Base-by-base conservation (phyloP, 2,329 filamentous ascomycete species). In the Calonectria hawksworthii region DNA sequence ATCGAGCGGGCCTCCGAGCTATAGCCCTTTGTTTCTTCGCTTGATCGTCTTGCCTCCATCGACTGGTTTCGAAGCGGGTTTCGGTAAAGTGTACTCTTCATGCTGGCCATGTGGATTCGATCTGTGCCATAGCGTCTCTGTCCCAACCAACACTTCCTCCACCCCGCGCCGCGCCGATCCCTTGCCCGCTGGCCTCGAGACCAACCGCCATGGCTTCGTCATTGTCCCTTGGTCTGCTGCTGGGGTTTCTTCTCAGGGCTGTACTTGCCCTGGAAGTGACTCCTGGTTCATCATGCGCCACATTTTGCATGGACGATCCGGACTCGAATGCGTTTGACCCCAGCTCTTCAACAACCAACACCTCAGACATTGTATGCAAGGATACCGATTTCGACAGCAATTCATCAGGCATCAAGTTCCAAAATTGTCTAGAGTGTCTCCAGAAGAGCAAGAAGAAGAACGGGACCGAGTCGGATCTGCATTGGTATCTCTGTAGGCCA, bases 281-380 rank as follows among this genome's bases (percentile, higher is more conserved):
- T 0, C 87, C 89, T 0, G 88, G 87, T 10, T 92, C 90, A 1
- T 79, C 83, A n/a, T 92, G 90, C 79, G 85, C 89, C 0, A 80
- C 86, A 0, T 74, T 87, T 7, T 92, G 90, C 74, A 78, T 89
- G 21, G 86, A 89, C 76, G 82, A 83, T 9, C 72, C 79, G 0
- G 79, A 82, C 14, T 80, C 47, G 4, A 84, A 88, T 67, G 74
- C 81, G 0, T 80, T 83, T 36, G 82, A 85, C 26, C 77, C 87
- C 0, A 76, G 77, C 3, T 80, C 83, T 13, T 71, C 89, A 0
- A 84, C 79, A 5, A 91, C 88, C 0, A 86, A 83, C 23, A 75
- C 86, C 1, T 82, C 84, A 0, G 90, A 92, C 21, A 86, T 92
- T 6, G 83, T 85, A 0, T 90, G 89, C 73, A 77, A 81, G 14